Evolutionary conservation across 805 yeast genomes (phyloP), one percentile per base, ranked within the genome.

Genomic region (Wickerhamomyces strasburgensis): DNA sequence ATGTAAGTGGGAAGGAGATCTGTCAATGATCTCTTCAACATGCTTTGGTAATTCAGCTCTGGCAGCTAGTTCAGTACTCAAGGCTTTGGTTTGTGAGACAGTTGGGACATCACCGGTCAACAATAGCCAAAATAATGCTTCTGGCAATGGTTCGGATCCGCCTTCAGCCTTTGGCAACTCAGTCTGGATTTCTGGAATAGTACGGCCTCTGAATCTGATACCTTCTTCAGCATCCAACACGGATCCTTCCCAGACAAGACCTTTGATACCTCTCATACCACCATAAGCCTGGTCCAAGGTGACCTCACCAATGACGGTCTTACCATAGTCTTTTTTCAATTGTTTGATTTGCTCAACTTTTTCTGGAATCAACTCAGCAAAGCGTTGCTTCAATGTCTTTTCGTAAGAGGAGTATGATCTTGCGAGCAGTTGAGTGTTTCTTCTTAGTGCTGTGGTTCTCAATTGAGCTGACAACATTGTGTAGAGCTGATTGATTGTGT

Each of bases 281-380:
- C 94, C 94, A 65, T 83, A 84, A 28, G 88, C 89, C 67, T 83
- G 90, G 61, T 79, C 86, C 44, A 84, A 68, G 40, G 70, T 62
- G 46, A 82, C 82, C 63, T 83, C 86, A 49, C 87, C 90, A 47
- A 84, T 79, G 35, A 67, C 70, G 34, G 69, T 64, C 40, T 80
- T 74, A 56, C 98, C 98, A 65, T 90, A 76, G 58, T 88, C 94
- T 64, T 85, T 74, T 68, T 90, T 88, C 65, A 90, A 80, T 56
- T 80, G 61, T 51, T 68, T 84, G 67, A 93, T 82, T 71, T 88
- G 86, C 65, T 87, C 96, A 53, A 84, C 84, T 72, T 85, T 85
- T 57, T 76, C 88, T 50, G 98, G 98, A 62, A 89, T 77, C 50
- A 86, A 72, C 60, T 86, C 95, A 39, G 88, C 94, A 61, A 93